Base-by-base conservation (phyloP, 2,329 filamentous ascomycete species). In the Curvularia sp. region DNA sequence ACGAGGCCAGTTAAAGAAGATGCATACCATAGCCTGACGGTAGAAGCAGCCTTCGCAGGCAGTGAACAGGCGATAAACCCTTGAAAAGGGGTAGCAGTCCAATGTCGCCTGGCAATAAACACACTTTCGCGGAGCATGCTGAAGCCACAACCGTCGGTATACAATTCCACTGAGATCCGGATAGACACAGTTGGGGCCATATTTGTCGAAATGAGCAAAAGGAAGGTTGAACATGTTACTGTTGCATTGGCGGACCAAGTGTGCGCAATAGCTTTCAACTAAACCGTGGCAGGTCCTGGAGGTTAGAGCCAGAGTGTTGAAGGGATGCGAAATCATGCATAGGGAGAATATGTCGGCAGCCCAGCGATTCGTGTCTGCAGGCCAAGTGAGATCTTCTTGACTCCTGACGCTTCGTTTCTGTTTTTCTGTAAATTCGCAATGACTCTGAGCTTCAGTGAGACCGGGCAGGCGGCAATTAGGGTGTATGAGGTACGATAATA, bases 91-190 rank as follows among this genome's bases (percentile, higher is more conserved):
- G 43, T 75, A 75, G 28, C 49, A 51, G 52, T 71, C 68, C 22
- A 74, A 39, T 1, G 57, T 57, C 3, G 50, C 57, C 24, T 58
- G 58, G 50, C 73, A 75, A 58, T 68, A 75, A 7, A 74, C 62
- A 43, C 73, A 75, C 20, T 33, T 48, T 7, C 72, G 58, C 7
- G 72, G 67, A 7, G 72, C 71, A 50, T 62, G 65, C 51, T 75
- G 70, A 20, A 75, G 67, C 70, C 71, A 75, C 12, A 75, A 58
- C 4, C 71, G 49, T 5, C 72, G 63, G 51, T 74, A 74, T 10
- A 75, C 66, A 15, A 74, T 73, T 18, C 33, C 30, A 43, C 60
- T 70, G 30, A 74, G 41, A 50, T 68, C 65, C 7, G 73, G 72
- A 49, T 72, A 66, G 4, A 71, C 70, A 10, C 62, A 61, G 1